Evolutionary conservation across 805 yeast species (phyloP).

Genomic region (Myxozyma neotropica): DNA sequence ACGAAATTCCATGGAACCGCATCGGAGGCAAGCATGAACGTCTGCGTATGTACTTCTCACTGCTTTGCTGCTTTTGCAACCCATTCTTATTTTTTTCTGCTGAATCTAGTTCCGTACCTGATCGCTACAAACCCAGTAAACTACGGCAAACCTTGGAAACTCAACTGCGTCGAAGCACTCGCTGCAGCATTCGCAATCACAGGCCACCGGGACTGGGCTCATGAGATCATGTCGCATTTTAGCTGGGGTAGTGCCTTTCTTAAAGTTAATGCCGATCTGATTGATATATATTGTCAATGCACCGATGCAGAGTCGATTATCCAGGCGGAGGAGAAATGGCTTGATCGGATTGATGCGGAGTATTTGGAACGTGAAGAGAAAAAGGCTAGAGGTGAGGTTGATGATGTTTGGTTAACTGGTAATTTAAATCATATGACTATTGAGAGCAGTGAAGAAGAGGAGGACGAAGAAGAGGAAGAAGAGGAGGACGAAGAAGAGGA

Average conservation of each 20-base stretch:
- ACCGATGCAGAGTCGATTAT: slow-evolving; percentile 76
- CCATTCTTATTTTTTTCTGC: background rate
- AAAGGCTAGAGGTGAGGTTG: slow-evolving; percentile 56
- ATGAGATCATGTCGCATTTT: slow-evolving; percentile 70
- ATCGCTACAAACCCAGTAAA: slow-evolving; percentile 97
- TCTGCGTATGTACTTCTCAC: slow-evolving; percentile 42
- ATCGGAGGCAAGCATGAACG: slow-evolving; percentile 92
- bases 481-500: slow-evolving; percentile 39
- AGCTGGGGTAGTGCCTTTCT: slow-evolving; percentile 93
- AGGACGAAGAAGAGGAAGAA: slow-evolving; percentile 40
- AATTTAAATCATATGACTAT: slow-evolving; percentile 61
- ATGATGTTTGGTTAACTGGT: slow-evolving; percentile 77
- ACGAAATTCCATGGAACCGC: slow-evolving; percentile 90
- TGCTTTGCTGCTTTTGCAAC: background rate
- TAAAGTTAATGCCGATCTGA: slow-evolving; percentile 74
- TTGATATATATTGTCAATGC: slow-evolving; percentile 75
- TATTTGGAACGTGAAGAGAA: slow-evolving; percentile 59
- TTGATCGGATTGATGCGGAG: slow-evolving; percentile 68
- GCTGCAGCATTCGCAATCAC: slow-evolving; percentile 97
- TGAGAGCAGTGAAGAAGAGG: slow-evolving; percentile 35
- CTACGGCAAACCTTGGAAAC: slow-evolving; percentile 93
- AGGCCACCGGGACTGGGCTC: slow-evolving; percentile 90
- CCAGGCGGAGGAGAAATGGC: slow-evolving; percentile 73
- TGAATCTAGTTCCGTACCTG: slow-evolving; percentile 67
- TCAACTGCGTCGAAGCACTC: slow-evolving; percentile 95